Base-by-base conservation (phyloP, 129 eudicot genomes). In the Chrysanthemum seticuspe region DNA sequence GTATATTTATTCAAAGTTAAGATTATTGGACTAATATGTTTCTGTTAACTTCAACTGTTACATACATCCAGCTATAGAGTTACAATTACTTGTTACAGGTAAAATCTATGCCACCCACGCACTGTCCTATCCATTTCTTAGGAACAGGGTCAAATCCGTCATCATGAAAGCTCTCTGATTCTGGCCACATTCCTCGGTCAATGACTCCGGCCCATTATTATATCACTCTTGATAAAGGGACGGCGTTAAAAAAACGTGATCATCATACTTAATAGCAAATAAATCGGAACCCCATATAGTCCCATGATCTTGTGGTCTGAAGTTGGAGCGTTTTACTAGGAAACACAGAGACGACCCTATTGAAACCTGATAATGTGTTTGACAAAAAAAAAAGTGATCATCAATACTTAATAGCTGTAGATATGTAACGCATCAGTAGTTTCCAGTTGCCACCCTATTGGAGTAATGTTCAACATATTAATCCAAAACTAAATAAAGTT, bases 271-370 rank as follows among this genome's bases (percentile, higher is more conserved):
- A 19, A 19, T 19, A 19, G 21, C 18, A 9, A 66, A 48, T 73
- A 64, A 21, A 13, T 3, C 74, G 13, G 0, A 87, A 51, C 0
- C 88, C 87, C 76, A 84, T 65, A 57, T 76, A 87, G 59, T 87
- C 89, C 92, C 89, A 87, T 1, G 92, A 87, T 70, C 84, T 79
- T 71, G 92, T 87, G 5, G 92, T 87, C 10, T 78, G 85, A 12
- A 79, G 76, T 11, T 49, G 54, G 5, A 81, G 47, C n/a, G 31
- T 84, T 81, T 8, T 34, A 57, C 80, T 58, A 0, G 79, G 84
- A 50, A 87, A 87, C 18, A 87, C 78, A 1, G 88, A 83, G 12
- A 81, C 69, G 15, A 86, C 87, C 45, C 66, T 84, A 2, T 75
- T 65, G 63, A 13, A 45, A 10, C 50, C 91, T 86, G 85, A 54